phyloP scores from a whole-genome alignment of 2,329 filamentous ascomycete genomes.

The Thyridium curvatum region DNA sequence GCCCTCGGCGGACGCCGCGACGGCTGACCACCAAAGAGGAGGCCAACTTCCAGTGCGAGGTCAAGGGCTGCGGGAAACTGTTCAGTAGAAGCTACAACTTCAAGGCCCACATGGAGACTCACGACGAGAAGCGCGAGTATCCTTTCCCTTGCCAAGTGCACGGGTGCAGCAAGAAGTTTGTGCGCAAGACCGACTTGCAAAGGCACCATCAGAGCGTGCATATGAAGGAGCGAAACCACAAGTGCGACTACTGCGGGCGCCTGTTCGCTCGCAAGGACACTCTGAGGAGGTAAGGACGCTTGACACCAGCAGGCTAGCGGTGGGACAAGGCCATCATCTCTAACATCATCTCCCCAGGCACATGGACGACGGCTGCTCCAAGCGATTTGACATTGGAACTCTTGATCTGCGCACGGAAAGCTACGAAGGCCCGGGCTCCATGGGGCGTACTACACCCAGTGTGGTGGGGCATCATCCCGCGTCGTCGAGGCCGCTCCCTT shows the following conservation, averaged over 20 bases:
- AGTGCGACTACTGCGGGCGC: conserved; percentile 64
- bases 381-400: conserved; percentile 53
- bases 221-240: conserved; percentile 62
- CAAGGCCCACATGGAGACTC: conserved; percentile 79
- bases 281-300: conserved; percentile 59
- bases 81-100: conserved; percentile 85
- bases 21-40: conserved; percentile 60
- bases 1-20: conserved; percentile 32
- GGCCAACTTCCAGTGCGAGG: conserved; percentile 63
- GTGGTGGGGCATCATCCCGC: conserved; percentile 6
- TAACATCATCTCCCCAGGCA: conserved; percentile 53
- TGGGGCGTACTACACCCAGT: conserved; percentile 5
- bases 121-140: conserved; percentile 67
- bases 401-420: conserved; percentile 35
- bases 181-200: conserved; percentile 73
- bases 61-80: conserved; percentile 65
- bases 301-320: neutral
- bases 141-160: conserved; percentile 60
- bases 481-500: neutral
- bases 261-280: conserved; percentile 78
- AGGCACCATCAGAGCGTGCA: conserved; percentile 63
- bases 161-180: conserved; percentile 69
- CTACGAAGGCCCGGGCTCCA: conserved; percentile 14
- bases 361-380: conserved; percentile 70
- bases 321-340: neutral